Conservation (phyloP, 1,139 yeast species). For the Zygosaccharomyces pseudobailii region DNA sequence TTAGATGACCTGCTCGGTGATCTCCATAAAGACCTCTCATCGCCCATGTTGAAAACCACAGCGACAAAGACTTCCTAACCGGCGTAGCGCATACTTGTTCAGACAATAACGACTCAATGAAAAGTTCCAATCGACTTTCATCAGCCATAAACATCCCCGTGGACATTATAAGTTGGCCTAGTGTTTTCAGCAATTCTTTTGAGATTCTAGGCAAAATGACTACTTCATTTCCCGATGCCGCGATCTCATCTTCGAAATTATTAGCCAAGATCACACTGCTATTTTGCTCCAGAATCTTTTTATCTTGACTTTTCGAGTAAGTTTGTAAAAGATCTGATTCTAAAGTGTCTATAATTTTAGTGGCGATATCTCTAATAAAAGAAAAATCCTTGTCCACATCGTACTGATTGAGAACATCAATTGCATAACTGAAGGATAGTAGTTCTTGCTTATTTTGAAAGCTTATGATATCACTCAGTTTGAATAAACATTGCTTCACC, state of each 20-base stretch:
- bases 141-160: slow-evolving; percentile 19
- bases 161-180: slow-evolving; percentile 20
- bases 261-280: slow-evolving; percentile 11
- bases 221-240: slow-evolving; percentile 7
- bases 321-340: slow-evolving; percentile 1
- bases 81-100: slow-evolving; percentile 10
- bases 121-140: slow-evolving; percentile 3
- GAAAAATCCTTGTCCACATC: slow-evolving; percentile 1
- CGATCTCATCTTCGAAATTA: slow-evolving; percentile 21
- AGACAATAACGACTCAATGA: slow-evolving; percentile 14
- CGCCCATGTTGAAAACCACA: slow-evolving; percentile 34
- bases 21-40: slow-evolving; percentile 21
- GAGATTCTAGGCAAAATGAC: slow-evolving; percentile 15
- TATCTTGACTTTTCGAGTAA: slow-evolving; percentile 3
- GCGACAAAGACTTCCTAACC: slow-evolving; percentile 20
- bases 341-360: slow-evolving; percentile 1
- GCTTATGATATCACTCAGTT: slow-evolving; percentile 11
- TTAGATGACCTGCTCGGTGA: slow-evolving; percentile 11
- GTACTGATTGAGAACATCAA: slow-evolving; percentile 1
- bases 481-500: slow-evolving; percentile 2
- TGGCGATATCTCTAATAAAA: slow-evolving; percentile 3
- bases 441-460: slow-evolving; percentile 16
- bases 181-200: slow-evolving; percentile 18
- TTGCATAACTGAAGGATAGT: slow-evolving; percentile 12
- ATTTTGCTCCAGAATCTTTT: slow-evolving; percentile 14